phyloP scores from a whole-genome alignment of 345 rosid species.

The Brassica carinata region DNA sequence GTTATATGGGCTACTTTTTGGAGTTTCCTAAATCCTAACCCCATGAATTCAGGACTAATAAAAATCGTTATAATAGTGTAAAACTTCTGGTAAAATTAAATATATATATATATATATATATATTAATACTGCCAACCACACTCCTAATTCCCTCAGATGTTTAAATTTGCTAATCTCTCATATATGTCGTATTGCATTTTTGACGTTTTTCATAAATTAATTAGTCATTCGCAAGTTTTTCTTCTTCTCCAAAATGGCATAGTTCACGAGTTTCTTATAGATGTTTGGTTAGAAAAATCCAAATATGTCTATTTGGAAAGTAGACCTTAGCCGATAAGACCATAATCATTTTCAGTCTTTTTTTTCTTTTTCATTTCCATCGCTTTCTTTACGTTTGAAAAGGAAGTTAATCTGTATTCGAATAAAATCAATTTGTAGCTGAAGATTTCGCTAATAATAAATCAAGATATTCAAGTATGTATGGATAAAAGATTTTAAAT shows the following conservation, averaged over 20 bases:
- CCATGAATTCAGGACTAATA: background rate
- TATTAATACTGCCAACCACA: background rate
- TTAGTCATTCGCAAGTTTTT: background rate
- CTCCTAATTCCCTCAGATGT: background rate
- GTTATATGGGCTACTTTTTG: background rate
- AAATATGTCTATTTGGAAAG: conserved; percentile 18
- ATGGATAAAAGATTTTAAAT: background rate
- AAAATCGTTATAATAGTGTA: background rate
- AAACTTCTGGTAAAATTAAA: background rate
- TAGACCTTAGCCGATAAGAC: conserved; percentile 3
- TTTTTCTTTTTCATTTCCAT: background rate
- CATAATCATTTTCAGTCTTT: conserved; percentile 8
- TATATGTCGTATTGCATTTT: background rate
- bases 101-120: background rate
- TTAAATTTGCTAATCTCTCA: background rate
- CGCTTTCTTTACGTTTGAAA: background rate
- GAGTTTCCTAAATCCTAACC: background rate
- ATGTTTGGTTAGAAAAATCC: conserved; percentile 5
- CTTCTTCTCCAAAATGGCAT: background rate
- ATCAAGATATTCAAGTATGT: background rate
- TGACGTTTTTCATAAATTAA: background rate
- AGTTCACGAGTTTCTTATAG: conserved; percentile 4
- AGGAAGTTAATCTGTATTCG: background rate
- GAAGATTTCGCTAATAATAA: conserved; percentile 3
- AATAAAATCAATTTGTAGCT: background rate